Percentiles rank a stretch among this genome's conserved stretches.
Evolutionary conservation across 148 eudicot genomes (phyloP).

Genomic region (Amaranthus hypochondriacus): DNA sequence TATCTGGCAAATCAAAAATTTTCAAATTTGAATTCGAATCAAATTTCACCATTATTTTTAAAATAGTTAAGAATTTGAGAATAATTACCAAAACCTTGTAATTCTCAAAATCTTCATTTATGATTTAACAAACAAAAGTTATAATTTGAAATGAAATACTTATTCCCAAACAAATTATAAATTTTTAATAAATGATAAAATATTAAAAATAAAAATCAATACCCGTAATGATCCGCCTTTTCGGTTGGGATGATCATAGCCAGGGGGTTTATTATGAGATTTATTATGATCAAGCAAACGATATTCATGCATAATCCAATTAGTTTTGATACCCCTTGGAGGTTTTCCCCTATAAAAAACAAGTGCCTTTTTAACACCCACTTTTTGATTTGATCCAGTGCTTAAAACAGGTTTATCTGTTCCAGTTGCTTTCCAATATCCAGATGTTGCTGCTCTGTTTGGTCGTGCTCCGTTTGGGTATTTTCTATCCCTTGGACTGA

Average conservation of each 20-base stretch:
- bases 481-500: conserved; percentile 58
- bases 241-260: conserved; percentile 29
- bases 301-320: conserved; percentile 75
- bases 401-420: conserved; percentile 59
- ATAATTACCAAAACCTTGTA: too few species aligned
- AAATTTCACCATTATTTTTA: too few species aligned
- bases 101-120: too few species aligned
- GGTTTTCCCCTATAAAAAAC: conserved; percentile 69
- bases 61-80: too few species aligned
- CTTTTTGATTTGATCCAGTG: conserved; percentile 37
- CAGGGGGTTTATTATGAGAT: conserved; percentile 47
- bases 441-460: conserved; percentile 65
- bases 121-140: too few species aligned
- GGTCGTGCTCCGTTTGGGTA: conserved; percentile 72
- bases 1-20: too few species aligned
- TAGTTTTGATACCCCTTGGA: conserved; percentile 57
- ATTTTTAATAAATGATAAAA: too few species aligned
- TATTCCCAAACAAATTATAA: too few species aligned
- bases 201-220: neutral
- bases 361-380: conserved; percentile 61
- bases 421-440: conserved; percentile 73
- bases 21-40: too few species aligned
- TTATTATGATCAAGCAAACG: conserved; percentile 36
- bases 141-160: too few species aligned
- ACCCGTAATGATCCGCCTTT: conserved; percentile 73